Base-by-base conservation (phyloP, 345 rosid species). In the Citrus cavaleriei region DNA sequence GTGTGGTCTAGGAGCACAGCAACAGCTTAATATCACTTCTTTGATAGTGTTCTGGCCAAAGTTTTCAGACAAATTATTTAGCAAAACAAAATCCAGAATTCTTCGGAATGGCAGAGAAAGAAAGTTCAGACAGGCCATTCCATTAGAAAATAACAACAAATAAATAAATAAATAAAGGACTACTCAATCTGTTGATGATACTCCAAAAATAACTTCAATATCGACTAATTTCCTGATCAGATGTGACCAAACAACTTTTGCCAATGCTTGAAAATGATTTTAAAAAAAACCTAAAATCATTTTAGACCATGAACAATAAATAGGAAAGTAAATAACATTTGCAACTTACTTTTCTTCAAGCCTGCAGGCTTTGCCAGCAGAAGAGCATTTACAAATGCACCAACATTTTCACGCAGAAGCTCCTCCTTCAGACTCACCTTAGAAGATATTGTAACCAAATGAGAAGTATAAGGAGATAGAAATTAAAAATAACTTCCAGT, bases 301-400 rank as follows among this genome's bases (percentile, higher is more conserved):
- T 35, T 32, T 30, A 68, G 6, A 25, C 8, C 32, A 32, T 58
- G 13, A 60, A 57, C 24, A 54, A 10, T 7, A 38, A 55, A 60
- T 59, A 16, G 38, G 25, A 4, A 54, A 60, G 49, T 18, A 81
- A 35, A 72, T 35, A 72, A 59, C 42, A 72, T 21, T 63, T 21
- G 75, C 71, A 12, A 77, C 92, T 85, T 83, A 96, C 99, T 90
- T 87, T 96, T 96, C 87, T 96, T 96, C 77, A 96, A 86, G 77
- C 99, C 99, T 2, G 95, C 91, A 57, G 99, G 99, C 85, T 96
- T 96, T 54, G 99, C 94, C 75, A 82, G 91, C 78, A 96, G 83
- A 85, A 96, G 91, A 35, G 98, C 91, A 77, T 93, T 93, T 90
- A 96, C 92, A 76, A 96, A 93, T 55, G 99, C 99, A 75, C 98